These are phyloP conservation scores for Sporothrix schenckii DNA, from an alignment of 2,329 filamentous ascomycete species.

Conservation along the genomic window DNA sequence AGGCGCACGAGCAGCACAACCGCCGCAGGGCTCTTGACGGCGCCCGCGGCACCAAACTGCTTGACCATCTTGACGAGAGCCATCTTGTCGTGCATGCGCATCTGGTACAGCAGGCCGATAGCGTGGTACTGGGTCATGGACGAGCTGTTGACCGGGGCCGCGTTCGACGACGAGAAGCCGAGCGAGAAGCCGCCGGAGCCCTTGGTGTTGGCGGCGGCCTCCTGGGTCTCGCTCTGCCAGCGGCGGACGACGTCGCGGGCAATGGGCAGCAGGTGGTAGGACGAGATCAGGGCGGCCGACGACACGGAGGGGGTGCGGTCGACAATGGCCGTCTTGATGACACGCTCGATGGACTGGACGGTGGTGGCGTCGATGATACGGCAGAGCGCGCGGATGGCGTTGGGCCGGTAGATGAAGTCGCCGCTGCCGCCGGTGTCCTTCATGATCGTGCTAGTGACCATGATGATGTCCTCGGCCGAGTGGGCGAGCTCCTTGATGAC, in stretches of 20 bases:
- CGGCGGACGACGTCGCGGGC: slow-evolving; percentile 92
- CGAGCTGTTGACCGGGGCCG: slow-evolving; percentile 76
- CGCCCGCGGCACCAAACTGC: slow-evolving; percentile 88
- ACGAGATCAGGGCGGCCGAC: slow-evolving; percentile 92
- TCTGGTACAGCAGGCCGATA: slow-evolving; percentile 95
- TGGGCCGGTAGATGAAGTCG: slow-evolving; percentile 90
- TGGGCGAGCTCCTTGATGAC: slow-evolving; percentile 96
- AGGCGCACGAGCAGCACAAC: slow-evolving; percentile 90
- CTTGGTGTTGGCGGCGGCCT: slow-evolving; percentile 88
- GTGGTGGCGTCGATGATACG: slow-evolving; percentile 96
- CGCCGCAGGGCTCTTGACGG: slow-evolving; percentile 92
- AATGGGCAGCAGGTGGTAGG: slow-evolving; percentile 95
- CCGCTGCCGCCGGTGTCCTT: slow-evolving; percentile 97
- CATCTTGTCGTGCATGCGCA: slow-evolving; percentile 97
- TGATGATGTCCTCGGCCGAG: slow-evolving; percentile 97
- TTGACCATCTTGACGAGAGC: slow-evolving; percentile 99
- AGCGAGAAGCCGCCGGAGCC: slow-evolving; percentile 87
- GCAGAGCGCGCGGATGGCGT: slow-evolving; percentile 93
- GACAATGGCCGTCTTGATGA: slow-evolving; percentile 98
- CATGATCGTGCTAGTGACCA: slow-evolving; percentile 99
- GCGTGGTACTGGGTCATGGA: slow-evolving; percentile 99
- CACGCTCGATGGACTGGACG: slow-evolving; percentile 95
- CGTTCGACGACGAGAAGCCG: slow-evolving; percentile 79
- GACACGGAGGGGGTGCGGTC: slow-evolving; percentile 98
- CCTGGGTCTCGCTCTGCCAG: slow-evolving; percentile 98